Base-by-base conservation (phyloP, 805 yeast species). In the Kluyveromyces dobzhanskii region DNA sequence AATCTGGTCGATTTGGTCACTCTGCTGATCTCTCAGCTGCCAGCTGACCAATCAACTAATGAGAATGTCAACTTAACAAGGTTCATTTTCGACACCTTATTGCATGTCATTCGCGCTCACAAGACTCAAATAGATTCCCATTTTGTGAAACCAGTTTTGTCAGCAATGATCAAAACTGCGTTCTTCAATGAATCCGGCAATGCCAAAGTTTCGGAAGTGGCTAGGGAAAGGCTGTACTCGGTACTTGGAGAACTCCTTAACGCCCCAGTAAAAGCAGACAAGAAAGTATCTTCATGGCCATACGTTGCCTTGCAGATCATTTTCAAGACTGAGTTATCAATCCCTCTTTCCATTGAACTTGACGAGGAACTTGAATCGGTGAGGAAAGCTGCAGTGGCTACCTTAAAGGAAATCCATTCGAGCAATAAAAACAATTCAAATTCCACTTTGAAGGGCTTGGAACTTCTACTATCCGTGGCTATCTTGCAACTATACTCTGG, bases 401-500 rank as follows among this genome's bases (percentile, higher is more conserved):
- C 72, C 2, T 62, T 86, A 35, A 62, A 63, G 14, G 61, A 65
- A 37, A 67, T 76, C 17, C 54, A 50, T 3, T 35, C 44, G 7
- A 30, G 17, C 34, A 62, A 45, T 18, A 11, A 31, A 16, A 17
- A 26, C 11, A 17, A 14, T 8, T 5, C 21, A 10, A 51, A 46
- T 30, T 43, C 59, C 0, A 73, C 75, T 47, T 55, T 79, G 44
- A 64, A 65, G 42, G 81, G 86, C 31, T 80, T 90, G 52, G 94
- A 86, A 57, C 63, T 85, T 27, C 64, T 90, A 32, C 74, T 84
- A 41, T 80, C 95, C 0, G 75, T 84, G 72, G 80, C 80, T 3
- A 59, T 87, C 17, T 54, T 90, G 11, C 95, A 86, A 56, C 67
- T 88, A 25, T 87, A 79, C 53, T 65, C 78, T 39, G 94, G 88